Conservation (phyloP, 2,329 filamentous ascomycete genomes). For the Monilinia fructigena region DNA sequence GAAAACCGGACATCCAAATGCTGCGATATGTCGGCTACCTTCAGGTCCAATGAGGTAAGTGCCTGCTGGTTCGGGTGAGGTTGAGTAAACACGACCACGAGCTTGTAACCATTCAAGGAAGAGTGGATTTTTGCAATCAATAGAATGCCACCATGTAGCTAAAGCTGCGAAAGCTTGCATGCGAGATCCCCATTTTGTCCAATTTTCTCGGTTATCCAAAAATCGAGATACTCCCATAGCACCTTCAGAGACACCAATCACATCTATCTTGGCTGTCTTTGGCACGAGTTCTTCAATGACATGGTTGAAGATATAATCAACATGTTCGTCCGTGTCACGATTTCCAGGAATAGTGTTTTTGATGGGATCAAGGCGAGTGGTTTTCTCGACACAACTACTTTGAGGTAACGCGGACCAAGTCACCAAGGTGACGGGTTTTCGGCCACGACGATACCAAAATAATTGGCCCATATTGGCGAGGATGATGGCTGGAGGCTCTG, state of each 20-base stretch:
- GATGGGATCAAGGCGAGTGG: slow-evolving; percentile 50
- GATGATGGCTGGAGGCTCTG: slow-evolving; percentile 58
- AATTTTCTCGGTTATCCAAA: slow-evolving; percentile 56
- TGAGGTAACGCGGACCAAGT: slow-evolving; percentile 61
- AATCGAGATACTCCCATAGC: slow-evolving; percentile 58
- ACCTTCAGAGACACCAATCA: slow-evolving; percentile 70
- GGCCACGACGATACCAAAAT: slow-evolving; percentile 68
- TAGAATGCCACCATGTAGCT: slow-evolving; percentile 47
- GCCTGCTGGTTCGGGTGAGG: slow-evolving; percentile 52
- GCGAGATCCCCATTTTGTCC: slow-evolving; percentile 45
- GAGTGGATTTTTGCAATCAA: slow-evolving; percentile 42
- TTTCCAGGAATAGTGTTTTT: slow-evolving; percentile 66
- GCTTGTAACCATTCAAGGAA: slow-evolving; percentile 14
- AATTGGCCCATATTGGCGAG: slow-evolving; percentile 77
- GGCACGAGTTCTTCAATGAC: slow-evolving; percentile 54
- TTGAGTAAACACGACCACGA: slow-evolving; percentile 61
- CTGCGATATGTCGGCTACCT: slow-evolving; percentile 40
- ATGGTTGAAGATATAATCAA: slow-evolving; percentile 63
- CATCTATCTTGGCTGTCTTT: slow-evolving; percentile 57
- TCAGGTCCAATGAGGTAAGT: slow-evolving; percentile 53
- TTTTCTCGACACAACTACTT: slow-evolving; percentile 59
- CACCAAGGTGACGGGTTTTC: slow-evolving; percentile 57
- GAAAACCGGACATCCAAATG: slow-evolving; percentile 64
- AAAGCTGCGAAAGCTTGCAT: slow-evolving; percentile 52
- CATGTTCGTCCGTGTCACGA: slow-evolving; percentile 56